Conservation (phyloP, 805 yeast species). For the Kodamaea leandrae region DNA sequence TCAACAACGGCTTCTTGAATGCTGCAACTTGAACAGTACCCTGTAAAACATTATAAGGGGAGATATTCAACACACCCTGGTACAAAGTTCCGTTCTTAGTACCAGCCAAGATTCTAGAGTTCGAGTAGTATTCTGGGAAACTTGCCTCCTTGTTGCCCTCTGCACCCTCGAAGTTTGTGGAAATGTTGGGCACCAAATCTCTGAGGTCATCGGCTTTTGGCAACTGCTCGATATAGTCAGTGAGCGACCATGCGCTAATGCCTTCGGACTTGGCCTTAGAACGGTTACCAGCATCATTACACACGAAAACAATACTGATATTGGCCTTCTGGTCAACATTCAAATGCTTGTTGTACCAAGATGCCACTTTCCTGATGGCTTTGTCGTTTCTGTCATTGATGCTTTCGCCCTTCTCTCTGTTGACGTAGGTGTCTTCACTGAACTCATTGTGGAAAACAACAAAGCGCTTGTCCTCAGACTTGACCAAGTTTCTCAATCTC, state of each 20-base stretch:
- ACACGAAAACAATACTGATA: slow-evolving; percentile 55
- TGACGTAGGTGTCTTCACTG: slow-evolving; percentile 63
- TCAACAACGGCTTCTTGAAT: slow-evolving; percentile 75
- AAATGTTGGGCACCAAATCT: slow-evolving; percentile 70
- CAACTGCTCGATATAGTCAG: slow-evolving; percentile 67
- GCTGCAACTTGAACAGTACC: slow-evolving; percentile 73
- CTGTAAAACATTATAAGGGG: slow-evolving; percentile 84
- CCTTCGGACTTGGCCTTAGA: slow-evolving; percentile 54
- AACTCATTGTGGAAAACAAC: slow-evolving; percentile 94
- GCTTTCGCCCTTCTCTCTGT: slow-evolving; percentile 62
- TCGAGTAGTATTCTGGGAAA: slow-evolving; percentile 76
- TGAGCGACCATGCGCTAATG: slow-evolving; percentile 52
- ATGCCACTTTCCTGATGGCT: slow-evolving; percentile 73
- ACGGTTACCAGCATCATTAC: slow-evolving; percentile 75
- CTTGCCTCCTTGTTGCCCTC: slow-evolving; percentile 47
- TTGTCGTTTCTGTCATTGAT: slow-evolving; percentile 91
- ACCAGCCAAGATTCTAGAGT: slow-evolving; percentile 87
- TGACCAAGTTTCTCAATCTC: slow-evolving; percentile 73
- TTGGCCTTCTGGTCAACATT: slow-evolving; percentile 25
- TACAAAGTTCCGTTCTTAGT: slow-evolving; percentile 79
- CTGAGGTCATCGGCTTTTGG: slow-evolving; percentile 72
- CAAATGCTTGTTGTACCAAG: slow-evolving; percentile 73
- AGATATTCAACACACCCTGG: slow-evolving; percentile 79
- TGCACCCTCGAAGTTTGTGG: slow-evolving; percentile 31
- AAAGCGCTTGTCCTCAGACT: slow-evolving; percentile 76